Base-by-base conservation (phyloP, 495 filamentous ascomycete genomes). In the Bacidia rubella region DNA sequence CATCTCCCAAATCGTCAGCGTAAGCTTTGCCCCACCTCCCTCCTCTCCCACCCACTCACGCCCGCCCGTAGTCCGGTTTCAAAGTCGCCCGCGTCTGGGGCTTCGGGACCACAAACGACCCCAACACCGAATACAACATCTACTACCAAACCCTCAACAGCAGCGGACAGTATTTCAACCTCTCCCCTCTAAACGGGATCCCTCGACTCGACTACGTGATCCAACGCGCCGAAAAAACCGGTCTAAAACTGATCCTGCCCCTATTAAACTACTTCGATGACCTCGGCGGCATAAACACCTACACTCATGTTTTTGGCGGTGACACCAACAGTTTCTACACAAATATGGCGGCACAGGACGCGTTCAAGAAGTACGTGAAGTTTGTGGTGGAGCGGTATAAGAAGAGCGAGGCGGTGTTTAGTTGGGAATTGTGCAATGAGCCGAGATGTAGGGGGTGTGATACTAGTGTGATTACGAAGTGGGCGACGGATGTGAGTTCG, bases 381-480 rank as follows among this genome's bases (percentile, higher is more conserved):
- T 69, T 79, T 11, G 73, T 87, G 11, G 70, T 88, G 1, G 65
- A 63, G 27, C 75, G 81, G 10, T 86, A 85, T 63, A 66, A 59
- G 20, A 66, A 60, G 35, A 78, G 73, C 2, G 50, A 70, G 0
- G 77, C 82, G 1, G 71, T 86, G 53, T 81, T 87, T 59, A 75
- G 79, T 0, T 87, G 83, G 83, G 81, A 86, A 58, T 67, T 86
- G 5, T 75, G 70, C 19, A 87, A 87, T 61, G 83, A 86, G 68
- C 77, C 81, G 10, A 73, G 81, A 52, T 86, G 82, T 70, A 72
- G 73, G 17, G 78, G 72, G 19, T 86, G 82, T 59, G 65, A 60
- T 22, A 69, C 78, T 0, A 69, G 70, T 5, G 69, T 81, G 11
- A 73, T 86, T 50, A 78, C 70, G 41, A 66, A 76, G 21, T 87